Conservation (phyloP, 1,139 yeast species). For the Sugiyamaella xylanicola region DNA sequence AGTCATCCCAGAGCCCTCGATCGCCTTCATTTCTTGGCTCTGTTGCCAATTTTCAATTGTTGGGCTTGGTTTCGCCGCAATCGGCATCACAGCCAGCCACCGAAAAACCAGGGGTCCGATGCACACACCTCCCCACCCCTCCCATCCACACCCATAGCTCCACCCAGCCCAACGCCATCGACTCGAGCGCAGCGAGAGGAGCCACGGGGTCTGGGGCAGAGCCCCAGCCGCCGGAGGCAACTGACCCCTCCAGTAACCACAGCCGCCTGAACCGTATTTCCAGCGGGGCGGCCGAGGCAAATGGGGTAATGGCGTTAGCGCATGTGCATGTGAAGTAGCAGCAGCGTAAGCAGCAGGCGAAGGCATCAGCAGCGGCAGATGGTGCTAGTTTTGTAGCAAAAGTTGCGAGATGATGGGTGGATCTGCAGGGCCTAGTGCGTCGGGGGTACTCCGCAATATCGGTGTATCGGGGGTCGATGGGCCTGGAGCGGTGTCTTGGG, state of each 20-base stretch:
- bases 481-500: background rate
- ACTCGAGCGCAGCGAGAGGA: too few relatives aligned
- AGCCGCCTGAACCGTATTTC: too few relatives aligned
- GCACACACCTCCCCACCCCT: too few relatives aligned
- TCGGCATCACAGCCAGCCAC: too few relatives aligned
- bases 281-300: background rate
- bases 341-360: background rate
- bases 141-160: too few relatives aligned
- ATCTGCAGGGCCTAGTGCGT: slow-evolving; percentile 4
- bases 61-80: too few relatives aligned
- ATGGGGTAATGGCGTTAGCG: background rate
- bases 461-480: background rate
- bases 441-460: slow-evolving; percentile 4
- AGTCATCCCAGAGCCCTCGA: too few relatives aligned
- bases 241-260: too few relatives aligned
- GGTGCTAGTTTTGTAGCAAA: background rate
- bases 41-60: too few relatives aligned
- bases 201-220: background rate
- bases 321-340: background rate
- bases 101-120: too few relatives aligned
- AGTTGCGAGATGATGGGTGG: background rate
- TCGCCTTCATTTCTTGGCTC: too few relatives aligned
- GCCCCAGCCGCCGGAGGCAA: background rate
- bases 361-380: background rate
- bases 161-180: too few relatives aligned